phyloP scores from a whole-genome alignment of 2,329 filamentous ascomycete species.

The Dactylellina cionopaga region DNA sequence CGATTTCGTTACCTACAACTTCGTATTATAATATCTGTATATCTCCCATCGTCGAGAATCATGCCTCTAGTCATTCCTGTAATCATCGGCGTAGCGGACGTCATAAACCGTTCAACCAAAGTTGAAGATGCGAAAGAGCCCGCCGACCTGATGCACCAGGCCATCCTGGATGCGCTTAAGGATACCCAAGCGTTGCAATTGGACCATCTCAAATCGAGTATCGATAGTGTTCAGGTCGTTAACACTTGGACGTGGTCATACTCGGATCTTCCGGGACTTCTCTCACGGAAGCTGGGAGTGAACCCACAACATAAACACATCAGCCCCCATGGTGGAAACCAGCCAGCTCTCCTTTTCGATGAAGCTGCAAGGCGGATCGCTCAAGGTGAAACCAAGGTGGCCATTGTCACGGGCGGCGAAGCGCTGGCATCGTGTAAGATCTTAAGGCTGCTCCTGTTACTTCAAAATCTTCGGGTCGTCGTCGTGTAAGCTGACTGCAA shows the following conservation, averaged over 20 bases:
- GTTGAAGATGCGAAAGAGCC: conserved; percentile 70
- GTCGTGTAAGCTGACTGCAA: no score
- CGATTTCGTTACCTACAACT: not conserved
- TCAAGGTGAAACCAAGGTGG: conserved; percentile 66
- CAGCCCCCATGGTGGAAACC: conserved; percentile 72
- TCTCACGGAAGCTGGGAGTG: conserved; percentile 66
- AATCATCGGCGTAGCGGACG: conserved; percentile 71
- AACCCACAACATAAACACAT: conserved; percentile 65
- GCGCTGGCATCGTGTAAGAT: conserved; percentile 69
- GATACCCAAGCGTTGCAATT: conserved; percentile 63
- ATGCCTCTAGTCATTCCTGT: conserved; percentile 62
- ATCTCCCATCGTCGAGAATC: not conserved
- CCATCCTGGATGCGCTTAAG: conserved; percentile 66
- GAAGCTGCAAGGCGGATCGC: conserved; percentile 70
- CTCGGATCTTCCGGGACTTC: conserved; percentile 67
- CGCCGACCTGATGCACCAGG: conserved; percentile 68
- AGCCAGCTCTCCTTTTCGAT: conserved; percentile 72
- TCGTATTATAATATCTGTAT: no score
- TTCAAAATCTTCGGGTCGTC: no score
- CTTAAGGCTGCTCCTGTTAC: no score
- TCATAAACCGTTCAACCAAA: conserved; percentile 68
- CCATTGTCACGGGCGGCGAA: conserved; percentile 72
- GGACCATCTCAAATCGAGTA: conserved; percentile 61
- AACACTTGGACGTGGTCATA: conserved; percentile 75
- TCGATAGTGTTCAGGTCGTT: conserved; percentile 71